These are phyloP conservation scores for Ministeria vibrans DNA, from an alignment of 78 protist species.

Conservation along the genomic window DNA sequence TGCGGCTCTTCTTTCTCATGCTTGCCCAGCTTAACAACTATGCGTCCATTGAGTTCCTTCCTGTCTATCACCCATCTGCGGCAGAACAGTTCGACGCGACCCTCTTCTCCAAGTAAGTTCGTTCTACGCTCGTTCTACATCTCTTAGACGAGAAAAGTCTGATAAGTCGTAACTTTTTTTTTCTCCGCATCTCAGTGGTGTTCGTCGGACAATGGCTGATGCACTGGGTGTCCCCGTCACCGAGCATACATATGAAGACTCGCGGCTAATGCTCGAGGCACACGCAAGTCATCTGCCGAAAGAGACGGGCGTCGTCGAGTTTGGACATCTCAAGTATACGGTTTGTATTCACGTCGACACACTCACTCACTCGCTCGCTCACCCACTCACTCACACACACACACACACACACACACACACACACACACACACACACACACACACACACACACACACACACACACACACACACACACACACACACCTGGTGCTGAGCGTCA, in stretches of 20 bases:
- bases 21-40: background rate
- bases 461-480: no score
- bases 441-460: no score
- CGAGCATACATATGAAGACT: constrained; percentile 14
- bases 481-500: constrained; percentile 1
- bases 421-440: no score
- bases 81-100: background rate
- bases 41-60: background rate
- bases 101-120: background rate
- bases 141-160: background rate
- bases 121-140: background rate
- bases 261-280: constrained; percentile 6
- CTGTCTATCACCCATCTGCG: constrained; percentile 6
- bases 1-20: background rate
- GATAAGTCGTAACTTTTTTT: background rate
- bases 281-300: no score
- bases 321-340: no score
- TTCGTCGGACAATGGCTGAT: background rate
- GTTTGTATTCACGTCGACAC: no score
- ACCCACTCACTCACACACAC: no score
- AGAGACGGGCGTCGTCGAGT: no score
- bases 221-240: background rate
- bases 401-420: no score
- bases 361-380: no score
- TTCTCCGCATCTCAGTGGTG: background rate